phyloP scores from a whole-genome alignment of 2,329 filamentous ascomycete genomes.

The Colletotrichum scovillei region DNA sequence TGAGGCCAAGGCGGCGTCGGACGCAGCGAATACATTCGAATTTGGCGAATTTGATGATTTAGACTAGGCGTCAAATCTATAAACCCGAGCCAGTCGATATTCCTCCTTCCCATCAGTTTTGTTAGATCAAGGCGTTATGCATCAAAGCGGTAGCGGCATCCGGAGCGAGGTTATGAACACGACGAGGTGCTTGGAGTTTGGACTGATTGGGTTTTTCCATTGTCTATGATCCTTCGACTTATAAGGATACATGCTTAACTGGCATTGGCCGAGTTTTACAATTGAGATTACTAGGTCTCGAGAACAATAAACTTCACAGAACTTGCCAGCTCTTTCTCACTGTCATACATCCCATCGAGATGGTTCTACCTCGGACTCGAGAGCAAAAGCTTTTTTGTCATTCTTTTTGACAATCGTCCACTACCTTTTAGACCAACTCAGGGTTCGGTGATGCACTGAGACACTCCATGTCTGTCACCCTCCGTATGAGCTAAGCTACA shows the following conservation, averaged over 20 bases:
- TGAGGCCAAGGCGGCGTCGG: neutral
- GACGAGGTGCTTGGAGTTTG: slow-evolving; percentile 27
- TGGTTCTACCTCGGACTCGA: no score
- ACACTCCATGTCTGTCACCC: neutral
- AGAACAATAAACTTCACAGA: neutral
- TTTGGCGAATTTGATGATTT: neutral
- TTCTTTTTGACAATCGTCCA: neutral
- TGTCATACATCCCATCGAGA: neutral
- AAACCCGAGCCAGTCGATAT: neutral
- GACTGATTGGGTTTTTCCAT: neutral
- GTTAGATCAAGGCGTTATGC: slow-evolving; percentile 27
- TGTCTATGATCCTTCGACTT: neutral
- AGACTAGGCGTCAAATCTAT: slow-evolving; percentile 39
- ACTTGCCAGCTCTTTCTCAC: neutral
- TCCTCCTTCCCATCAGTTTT: neutral
- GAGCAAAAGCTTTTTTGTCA: no score
- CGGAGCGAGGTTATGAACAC: slow-evolving; percentile 29
- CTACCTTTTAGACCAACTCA: neutral
- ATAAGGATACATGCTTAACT: neutral
- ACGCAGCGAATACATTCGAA: neutral
- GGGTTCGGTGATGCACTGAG: neutral
- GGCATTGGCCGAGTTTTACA: neutral
- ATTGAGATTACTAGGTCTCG: neutral
- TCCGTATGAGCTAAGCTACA: neutral
- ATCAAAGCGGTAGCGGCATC: slow-evolving; percentile 30